Evolutionary conservation across 1,139 yeast genomes (phyloP).

Genomic region (Pichia cactophila): DNA sequence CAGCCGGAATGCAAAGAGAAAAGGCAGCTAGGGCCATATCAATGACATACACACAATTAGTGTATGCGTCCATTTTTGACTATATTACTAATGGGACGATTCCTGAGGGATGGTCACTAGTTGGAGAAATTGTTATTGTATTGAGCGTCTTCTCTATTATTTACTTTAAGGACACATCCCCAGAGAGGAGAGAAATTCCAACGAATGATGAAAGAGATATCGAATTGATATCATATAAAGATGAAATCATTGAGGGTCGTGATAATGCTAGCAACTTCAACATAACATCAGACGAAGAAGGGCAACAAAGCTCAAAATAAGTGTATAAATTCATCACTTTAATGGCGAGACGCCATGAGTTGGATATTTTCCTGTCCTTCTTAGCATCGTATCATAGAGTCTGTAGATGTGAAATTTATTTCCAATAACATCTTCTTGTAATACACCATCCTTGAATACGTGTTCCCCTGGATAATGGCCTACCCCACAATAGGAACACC

Average conservation of each 20-base stretch:
- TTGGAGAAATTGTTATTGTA: conserved; percentile 64
- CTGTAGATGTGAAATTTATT: neutral
- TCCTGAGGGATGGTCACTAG: conserved; percentile 60
- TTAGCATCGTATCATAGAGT: neutral
- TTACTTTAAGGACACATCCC: conserved; percentile 32
- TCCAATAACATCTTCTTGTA: neutral
- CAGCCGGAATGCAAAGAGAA: conserved; percentile 81
- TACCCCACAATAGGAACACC: conserved; percentile 1
- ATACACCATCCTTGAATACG: neutral
- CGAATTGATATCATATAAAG: conserved; percentile 7
- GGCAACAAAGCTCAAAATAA: neutral
- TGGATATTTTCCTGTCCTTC: neutral
- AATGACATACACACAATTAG: conserved; percentile 66
- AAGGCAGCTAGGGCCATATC: conserved; percentile 71
- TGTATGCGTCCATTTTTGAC: conserved; percentile 79
- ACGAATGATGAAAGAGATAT: conserved; percentile 8
- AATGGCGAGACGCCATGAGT: neutral
- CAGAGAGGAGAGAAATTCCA: neutral
- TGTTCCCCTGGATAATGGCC: neutral
- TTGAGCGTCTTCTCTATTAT: conserved; percentile 59
- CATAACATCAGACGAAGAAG: conserved; percentile 6
- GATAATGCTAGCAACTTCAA: conserved; percentile 6
- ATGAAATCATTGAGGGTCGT: neutral
- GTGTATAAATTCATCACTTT: too few species aligned
- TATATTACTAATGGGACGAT: conserved; percentile 60